Evolutionary conservation across 2,329 filamentous ascomycete genomes (phyloP), one percentile per base, ranked within the genome.

Genomic region (Fusarium caatingaense): DNA sequence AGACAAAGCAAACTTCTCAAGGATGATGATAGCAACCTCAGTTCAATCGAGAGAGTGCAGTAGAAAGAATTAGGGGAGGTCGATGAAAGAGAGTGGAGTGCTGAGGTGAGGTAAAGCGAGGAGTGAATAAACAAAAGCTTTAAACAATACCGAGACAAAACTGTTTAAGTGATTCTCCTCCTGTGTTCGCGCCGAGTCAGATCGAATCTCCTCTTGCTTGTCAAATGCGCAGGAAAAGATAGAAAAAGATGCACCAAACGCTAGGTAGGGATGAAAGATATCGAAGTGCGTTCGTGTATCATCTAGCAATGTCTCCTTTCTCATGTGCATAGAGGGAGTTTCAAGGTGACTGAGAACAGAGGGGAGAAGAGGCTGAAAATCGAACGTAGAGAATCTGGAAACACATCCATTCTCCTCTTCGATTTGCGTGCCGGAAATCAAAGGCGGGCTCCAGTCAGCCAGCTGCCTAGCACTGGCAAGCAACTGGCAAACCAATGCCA

Each of bases 381-480:
- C n/a, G 18, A 15, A 27, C 9, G 5, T 15, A 8, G 13, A 56
- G 7, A 30, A 40, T 6, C 18, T 30, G 18, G 18, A 50, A 61
- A 30, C 15, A 27, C 34, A 20, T 55, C 27, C 28, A 20, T 55
- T 42, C 62, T 56, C 56, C 13, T 18, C 13, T 40, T 60, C 28
- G 3, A 37, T 60, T 54, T 27, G 16, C 12, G 12, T 15, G 30
- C 10, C 18, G 20, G n/a, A 34, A 41, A n/a, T 25, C 23, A 15
- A 28, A 30, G 20, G 20, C 13, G 28, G 56, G 42, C 21, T 37
- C n/a, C 23, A 44, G 32, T 34, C 32, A 18, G 45, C 46, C 15
- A 20, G 48, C 18, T 66, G 42, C 48, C 55, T 66, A 10, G 55
- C 63, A 66, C 63, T 62, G 56, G 12, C 59, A 60, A 63, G 15